Evolutionary conservation across 331 rosid genomes (phyloP).

Genomic region (Rhamnella rubrinervis): DNA sequence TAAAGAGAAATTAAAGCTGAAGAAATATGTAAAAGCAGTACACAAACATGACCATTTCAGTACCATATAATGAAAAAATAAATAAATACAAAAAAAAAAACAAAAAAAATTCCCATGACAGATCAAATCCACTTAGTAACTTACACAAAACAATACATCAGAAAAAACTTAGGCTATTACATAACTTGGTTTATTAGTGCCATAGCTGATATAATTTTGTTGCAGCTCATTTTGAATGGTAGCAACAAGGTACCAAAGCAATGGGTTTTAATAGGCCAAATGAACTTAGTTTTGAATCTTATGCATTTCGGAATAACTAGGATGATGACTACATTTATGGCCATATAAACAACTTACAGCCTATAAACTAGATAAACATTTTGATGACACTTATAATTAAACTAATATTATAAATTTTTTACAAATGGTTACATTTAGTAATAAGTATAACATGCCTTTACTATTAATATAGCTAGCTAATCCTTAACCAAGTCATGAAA

Average conservation of each 20-base stretch:
- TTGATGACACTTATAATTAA: not conserved
- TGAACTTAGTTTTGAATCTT: no score
- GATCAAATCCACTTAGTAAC: not conserved
- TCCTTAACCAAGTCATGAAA: no score
- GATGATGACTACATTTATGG: not conserved
- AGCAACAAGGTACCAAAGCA: not conserved
- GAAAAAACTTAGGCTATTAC: not conserved
- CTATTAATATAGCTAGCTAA: not conserved
- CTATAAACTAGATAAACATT: not conserved
- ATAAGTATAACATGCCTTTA: not conserved
- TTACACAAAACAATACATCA: not conserved
- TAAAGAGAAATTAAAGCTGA: no score
- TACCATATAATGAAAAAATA: no score
- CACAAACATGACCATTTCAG: no score
- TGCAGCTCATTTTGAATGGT: not conserved
- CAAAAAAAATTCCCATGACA: no score
- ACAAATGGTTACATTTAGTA: not conserved
- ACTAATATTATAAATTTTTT: not conserved
- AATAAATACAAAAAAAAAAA: no score
- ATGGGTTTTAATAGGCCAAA: no score
- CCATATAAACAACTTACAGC: not conserved
- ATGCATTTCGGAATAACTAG: no score
- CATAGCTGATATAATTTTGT: constrained; percentile 1
- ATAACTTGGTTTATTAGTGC: not conserved
- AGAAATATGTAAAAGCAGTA: no score